These are phyloP conservation scores for Edaphochlamys debaryana DNA, from an alignment of 139 green algal genomes.

Conservation along the genomic window DNA sequence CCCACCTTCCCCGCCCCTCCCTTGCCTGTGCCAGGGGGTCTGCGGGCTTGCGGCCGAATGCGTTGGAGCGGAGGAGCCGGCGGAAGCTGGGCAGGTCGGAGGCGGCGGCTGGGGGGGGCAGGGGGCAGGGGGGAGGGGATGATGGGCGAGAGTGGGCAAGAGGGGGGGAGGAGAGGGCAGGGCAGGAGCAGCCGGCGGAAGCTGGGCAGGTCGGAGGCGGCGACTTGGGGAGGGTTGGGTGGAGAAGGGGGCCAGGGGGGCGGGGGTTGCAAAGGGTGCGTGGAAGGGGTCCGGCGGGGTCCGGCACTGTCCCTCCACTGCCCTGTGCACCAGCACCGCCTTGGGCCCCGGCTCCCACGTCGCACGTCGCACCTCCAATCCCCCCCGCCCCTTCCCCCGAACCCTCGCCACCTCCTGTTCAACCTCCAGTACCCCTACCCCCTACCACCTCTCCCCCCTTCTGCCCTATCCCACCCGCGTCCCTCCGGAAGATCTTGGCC, in stretches of 20 bases:
- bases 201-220: constrained; percentile 3
- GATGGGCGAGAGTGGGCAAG: background rate
- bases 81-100: constrained; percentile 16
- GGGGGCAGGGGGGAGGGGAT: too few species aligned
- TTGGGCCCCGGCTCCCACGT: too few species aligned
- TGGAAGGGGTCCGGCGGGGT: too few species aligned
- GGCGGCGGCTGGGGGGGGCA: constrained; percentile 22
- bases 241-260: too few species aligned
- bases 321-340: too few species aligned
- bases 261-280: background rate
- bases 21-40: constrained; percentile 34
- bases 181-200: constrained; percentile 63
- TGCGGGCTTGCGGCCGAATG: constrained; percentile 52
- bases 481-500: constrained; percentile 75
- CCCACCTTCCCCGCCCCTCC: too few species aligned
- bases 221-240: background rate
- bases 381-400: too few species aligned
- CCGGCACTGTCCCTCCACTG: too few species aligned
- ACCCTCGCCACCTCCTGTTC: too few species aligned
- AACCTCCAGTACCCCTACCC: background rate
- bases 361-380: too few species aligned
- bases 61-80: constrained; percentile 73
- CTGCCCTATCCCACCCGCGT: constrained; percentile 59
- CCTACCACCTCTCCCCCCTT: too few species aligned
- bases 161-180: constrained; percentile 67